Percentiles rank a stretch among this genome's conserved stretches.
Conservation (phyloP, 2,329 filamentous ascomycete species). For the Nannizziopsis arthrosporioides region DNA sequence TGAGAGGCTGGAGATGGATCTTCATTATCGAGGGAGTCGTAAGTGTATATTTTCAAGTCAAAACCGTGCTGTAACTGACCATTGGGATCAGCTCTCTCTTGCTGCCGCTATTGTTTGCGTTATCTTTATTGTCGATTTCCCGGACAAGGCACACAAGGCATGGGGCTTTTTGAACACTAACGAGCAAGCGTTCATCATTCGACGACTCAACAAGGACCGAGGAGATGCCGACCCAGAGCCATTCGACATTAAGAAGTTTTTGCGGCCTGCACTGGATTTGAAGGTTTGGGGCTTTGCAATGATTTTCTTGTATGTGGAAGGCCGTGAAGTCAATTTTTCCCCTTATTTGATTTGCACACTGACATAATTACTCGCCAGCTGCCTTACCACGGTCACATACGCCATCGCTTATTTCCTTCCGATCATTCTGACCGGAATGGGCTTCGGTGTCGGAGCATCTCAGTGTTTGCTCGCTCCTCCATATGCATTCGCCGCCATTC, state of each 20-base stretch:
- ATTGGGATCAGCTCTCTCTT: slow-evolving; percentile 18
- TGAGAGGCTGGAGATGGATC: slow-evolving; percentile 43
- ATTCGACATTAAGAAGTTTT: slow-evolving; percentile 39
- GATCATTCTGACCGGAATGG: slow-evolving; percentile 57
- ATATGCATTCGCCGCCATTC: slow-evolving; percentile 52
- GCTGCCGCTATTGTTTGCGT: slow-evolving; percentile 20
- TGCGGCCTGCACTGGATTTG: slow-evolving; percentile 37
- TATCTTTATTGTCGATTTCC: slow-evolving; percentile 30
- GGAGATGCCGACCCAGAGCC: slow-evolving; percentile 40
- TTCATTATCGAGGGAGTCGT: slow-evolving; percentile 42
- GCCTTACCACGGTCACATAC: slow-evolving; percentile 62
- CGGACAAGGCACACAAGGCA: slow-evolving; percentile 23
- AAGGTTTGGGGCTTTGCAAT: slow-evolving; percentile 47
- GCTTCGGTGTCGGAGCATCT: slow-evolving; percentile 50
- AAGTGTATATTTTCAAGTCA: neutral
- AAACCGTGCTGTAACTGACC: neutral
- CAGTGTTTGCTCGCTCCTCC: slow-evolving; percentile 64
- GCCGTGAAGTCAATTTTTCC: neutral
- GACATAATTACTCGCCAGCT: slow-evolving; percentile 35
- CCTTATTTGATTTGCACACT: neutral
- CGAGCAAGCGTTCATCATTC: slow-evolving; percentile 41
- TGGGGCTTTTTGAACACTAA: slow-evolving; percentile 26
- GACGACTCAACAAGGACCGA: slow-evolving; percentile 43
- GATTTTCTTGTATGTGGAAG: slow-evolving; percentile 35
- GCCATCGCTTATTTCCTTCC: slow-evolving; percentile 69